Base-by-base conservation (phyloP, 2,329 filamentous ascomycete genomes). In the Colletotrichum tofieldiae region DNA sequence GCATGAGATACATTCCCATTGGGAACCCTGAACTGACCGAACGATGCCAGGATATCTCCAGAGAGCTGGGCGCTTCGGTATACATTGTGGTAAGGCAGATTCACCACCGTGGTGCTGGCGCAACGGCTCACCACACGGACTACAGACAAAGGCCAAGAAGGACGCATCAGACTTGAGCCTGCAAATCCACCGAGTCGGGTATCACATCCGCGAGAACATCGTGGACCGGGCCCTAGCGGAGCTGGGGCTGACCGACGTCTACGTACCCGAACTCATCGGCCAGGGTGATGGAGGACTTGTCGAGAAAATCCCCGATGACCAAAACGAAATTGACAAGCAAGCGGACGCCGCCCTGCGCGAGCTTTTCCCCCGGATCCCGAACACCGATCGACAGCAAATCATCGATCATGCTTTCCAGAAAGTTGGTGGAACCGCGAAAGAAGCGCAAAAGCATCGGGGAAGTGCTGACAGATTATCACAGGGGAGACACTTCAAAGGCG, bases 351-450 rank as follows among this genome's bases (percentile, higher is more conserved):
- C 89, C 12, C 84, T 93, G 62, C 84, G 88, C 77, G 91, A 92
- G 77, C 80, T 92, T 23, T 92, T 92, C 76, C 91, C 90, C 1
- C 84, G 90, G 67, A 92, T 93, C 64, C 91, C 91, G 12, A 86
- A 92, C 74, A 90, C 88, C 32, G 90, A 92, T 80, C 87, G 90
- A 51, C 86, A 88, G 74, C 84, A 86, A 77, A 91, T 93, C 68
- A 87, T 93, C 37, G 84, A 88, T 61, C 90, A 90, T 77, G 86
- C 90, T 23, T 93, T 92, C 77, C 87, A 87, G 79, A 88, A 88
- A 85, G 90, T 91, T 82, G 75, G 85, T 82, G 43, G 9, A 32
- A 58, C 26, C 39, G 67, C 32, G 16, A 45, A 52, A 45, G 32
- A 45, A 29, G 59, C 29, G 26, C 14, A 8, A 23, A 49, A 16